phyloP scores from a whole-genome alignment of 305 asterid species.

The Fraxinus latifolia region DNA sequence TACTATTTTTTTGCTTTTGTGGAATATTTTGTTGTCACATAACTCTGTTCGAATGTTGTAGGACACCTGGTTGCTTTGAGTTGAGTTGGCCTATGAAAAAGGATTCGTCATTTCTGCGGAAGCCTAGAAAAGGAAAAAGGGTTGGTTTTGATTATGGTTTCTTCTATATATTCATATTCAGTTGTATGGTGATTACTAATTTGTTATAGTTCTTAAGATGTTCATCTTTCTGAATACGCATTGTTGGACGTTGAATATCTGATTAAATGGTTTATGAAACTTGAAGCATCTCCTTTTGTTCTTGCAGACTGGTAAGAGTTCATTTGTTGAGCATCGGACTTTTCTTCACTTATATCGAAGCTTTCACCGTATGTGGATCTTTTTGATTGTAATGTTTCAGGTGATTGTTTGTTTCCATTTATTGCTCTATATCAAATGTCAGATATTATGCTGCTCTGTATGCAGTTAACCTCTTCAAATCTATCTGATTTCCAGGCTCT shows the following conservation, averaged over 20 bases:
- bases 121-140: constrained; percentile 73
- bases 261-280: neutral
- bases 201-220: neutral
- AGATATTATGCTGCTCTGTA: constrained; percentile 3
- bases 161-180: constrained; percentile 2
- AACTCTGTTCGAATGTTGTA: constrained; percentile 30
- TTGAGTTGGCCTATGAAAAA: constrained; percentile 78
- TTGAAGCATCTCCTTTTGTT: neutral
- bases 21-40: constrained; percentile 7
- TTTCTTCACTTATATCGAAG: constrained; percentile 91
- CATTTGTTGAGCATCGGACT: constrained; percentile 97
- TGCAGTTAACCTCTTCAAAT: constrained; percentile 20
- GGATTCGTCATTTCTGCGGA: constrained; percentile 62
- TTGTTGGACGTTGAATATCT: neutral
- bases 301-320: constrained; percentile 82
- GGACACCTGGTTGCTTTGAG: constrained; percentile 94
- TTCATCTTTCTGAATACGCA: neutral
- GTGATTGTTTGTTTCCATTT: constrained; percentile 33
- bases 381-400: constrained; percentile 91
- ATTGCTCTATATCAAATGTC: constrained; percentile 19
- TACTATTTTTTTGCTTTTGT: neutral
- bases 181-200: neutral
- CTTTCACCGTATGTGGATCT: constrained; percentile 98
- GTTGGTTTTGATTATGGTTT: constrained; percentile 43
- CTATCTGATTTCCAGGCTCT: constrained; percentile 53